Base-by-base conservation (phyloP, 2,329 filamentous ascomycete species). In the Periconia digitata region DNA sequence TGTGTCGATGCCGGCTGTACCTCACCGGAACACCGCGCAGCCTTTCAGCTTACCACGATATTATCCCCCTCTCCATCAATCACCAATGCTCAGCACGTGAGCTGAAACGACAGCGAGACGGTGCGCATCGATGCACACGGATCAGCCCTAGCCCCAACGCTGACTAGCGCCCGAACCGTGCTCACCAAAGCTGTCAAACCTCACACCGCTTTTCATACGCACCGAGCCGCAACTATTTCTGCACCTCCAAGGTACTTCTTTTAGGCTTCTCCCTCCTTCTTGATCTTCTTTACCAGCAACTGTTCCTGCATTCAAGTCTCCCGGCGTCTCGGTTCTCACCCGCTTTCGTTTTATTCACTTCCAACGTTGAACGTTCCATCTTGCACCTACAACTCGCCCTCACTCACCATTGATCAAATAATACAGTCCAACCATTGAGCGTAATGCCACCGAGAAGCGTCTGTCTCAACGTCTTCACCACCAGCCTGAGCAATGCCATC, bases 181-280 rank as follows among this genome's bases (percentile, higher is more conserved):
- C 64, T 54, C 58, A 43, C 56, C 35, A 49, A 53, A 49, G 54
- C 50, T 63, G 62, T 64, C 55, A 60, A 54, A 59, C 61, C 64
- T 66, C 65, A 67, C 64, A 70, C 66, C 65, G 65, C 66, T 67
- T 66, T 66, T 70, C 63, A 62, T 45, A 51, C 29, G 22, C 58
- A 59, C 57, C 54, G 42, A 51, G 46, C 53, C 50, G 54, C 54
- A 55, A 50, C 20, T 54, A 50, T 52, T 50, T 50, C 47, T 60
- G 53, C 53, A 49, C 51, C 52, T 44, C 51, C 54, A 56, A 51
- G 50, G 51, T 53, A 55, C 51, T 51, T 54, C 56, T 58, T 60
- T 32, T 21, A 34, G 18, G 13, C 32, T 18, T 43, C 18, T 18
- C 18, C 35, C 47, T 43, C 54, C 58, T 62, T 59, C 57, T 63